phyloP scores from a whole-genome alignment of 148 eudicot species.

The Pharnaceum exiguum region DNA sequence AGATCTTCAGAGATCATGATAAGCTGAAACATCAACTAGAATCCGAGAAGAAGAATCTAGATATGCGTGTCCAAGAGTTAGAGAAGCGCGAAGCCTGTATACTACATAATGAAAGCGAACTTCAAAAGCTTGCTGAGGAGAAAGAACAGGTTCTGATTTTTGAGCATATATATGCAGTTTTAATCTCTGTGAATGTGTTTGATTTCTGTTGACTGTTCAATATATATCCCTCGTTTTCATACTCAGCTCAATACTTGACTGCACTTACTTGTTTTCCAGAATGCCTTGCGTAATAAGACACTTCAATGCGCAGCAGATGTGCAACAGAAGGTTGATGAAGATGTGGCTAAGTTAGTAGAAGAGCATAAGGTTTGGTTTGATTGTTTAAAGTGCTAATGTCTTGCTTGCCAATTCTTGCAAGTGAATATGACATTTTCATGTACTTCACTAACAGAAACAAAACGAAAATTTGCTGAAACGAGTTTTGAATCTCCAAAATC shows the following conservation, averaged over 20 bases:
- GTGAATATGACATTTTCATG: neutral
- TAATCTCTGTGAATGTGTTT: neutral
- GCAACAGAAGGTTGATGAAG: conserved; percentile 73
- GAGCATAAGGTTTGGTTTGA: conserved; percentile 63
- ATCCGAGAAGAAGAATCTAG: conserved; percentile 60
- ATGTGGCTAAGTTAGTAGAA: conserved; percentile 72
- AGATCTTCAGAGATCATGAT: conserved; percentile 72
- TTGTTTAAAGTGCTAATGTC: conserved; percentile 8
- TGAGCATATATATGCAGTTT: neutral
- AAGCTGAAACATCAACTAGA: conserved; percentile 79
- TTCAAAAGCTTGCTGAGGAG: conserved; percentile 73
- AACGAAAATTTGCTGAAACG: conserved; percentile 68
- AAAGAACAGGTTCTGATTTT: conserved; percentile 55
- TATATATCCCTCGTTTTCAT: neutral
- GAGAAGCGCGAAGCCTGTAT: conserved; percentile 85
- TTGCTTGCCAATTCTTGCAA: neutral
- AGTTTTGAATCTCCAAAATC: conserved; percentile 62
- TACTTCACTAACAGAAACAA: conserved; percentile 49
- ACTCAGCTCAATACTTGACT: conserved; percentile 11
- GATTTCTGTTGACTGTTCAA: too few species aligned
- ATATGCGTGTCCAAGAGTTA: conserved; percentile 65
- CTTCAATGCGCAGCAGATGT: conserved; percentile 66
- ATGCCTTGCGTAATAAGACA: conserved; percentile 51
- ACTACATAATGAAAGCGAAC: conserved; percentile 74
- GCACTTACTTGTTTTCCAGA: conserved; percentile 36